These are phyloP conservation scores for Saccharomyces jurei DNA, from an alignment of 805 yeast genomes.

Conservation along the genomic window DNA sequence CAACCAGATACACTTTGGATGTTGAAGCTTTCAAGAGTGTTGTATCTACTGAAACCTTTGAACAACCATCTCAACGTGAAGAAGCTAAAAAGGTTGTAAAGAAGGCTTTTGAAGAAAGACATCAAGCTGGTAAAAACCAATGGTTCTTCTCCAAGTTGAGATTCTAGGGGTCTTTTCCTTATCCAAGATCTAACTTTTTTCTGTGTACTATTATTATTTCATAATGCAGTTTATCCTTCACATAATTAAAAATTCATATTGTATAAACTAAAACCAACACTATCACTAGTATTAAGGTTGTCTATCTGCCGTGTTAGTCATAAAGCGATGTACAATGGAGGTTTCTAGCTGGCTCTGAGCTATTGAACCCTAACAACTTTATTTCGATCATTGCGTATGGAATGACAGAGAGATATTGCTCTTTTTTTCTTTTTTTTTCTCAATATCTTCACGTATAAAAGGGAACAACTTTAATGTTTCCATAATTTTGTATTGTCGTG, in stretches of 20 bases:
- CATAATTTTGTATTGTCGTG: too few species aligned
- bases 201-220: background rate
- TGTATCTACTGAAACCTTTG: constrained; percentile 82
- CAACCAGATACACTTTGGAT: constrained; percentile 96
- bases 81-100: constrained; percentile 96
- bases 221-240: background rate
- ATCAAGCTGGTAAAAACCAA: constrained; percentile 97
- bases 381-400: background rate
- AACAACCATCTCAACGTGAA: constrained; percentile 93
- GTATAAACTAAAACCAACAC: background rate
- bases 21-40: constrained; percentile 85
- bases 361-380: background rate
- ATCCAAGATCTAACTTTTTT: constrained; percentile 1
- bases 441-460: background rate
- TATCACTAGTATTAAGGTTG: background rate
- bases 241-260: background rate
- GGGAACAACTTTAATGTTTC: background rate
- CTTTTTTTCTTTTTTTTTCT: background rate
- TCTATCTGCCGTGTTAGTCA: background rate
- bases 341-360: background rate
- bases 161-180: constrained; percentile 43
- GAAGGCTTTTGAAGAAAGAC: constrained; percentile 97
- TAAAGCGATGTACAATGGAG: background rate
- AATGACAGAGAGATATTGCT: background rate
- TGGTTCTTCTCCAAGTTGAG: constrained; percentile 97